phyloP scores from a whole-genome alignment of 169 alveolate species.

The Amoebophrya sp. region DNA sequence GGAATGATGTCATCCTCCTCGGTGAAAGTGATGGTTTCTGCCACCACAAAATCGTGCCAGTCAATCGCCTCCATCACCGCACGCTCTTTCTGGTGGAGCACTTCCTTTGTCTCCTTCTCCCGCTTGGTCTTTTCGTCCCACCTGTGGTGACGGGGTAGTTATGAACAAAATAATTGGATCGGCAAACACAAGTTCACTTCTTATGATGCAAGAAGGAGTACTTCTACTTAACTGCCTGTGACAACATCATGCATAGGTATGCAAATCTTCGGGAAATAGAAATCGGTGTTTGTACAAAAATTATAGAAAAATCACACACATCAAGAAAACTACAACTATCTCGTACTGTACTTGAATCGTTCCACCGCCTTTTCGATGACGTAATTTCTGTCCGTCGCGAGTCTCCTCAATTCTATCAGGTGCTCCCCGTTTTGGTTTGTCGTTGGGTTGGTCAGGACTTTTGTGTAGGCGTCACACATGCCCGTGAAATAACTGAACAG shows the following conservation, averaged over 20 bases:
- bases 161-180: too few species aligned
- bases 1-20: background rate
- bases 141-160: background rate
- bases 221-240: too few species aligned
- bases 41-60: conserved; percentile 76
- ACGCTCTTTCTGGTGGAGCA: conserved; percentile 57
- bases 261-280: too few species aligned
- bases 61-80: conserved; percentile 59
- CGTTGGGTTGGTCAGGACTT: conserved; percentile 74
- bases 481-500: conserved; percentile 79
- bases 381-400: background rate
- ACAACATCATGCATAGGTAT: too few species aligned
- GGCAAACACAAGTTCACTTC: too few species aligned
- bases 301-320: too few species aligned
- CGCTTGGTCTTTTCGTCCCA: background rate
- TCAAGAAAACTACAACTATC: too few species aligned
- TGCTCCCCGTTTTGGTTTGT: conserved; percentile 51
- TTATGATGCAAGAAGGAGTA: too few species aligned
- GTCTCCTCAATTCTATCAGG: conserved; percentile 63
- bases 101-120: conserved; percentile 41
- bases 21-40: conserved; percentile 63
- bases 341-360: background rate
- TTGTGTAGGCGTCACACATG: conserved; percentile 80
- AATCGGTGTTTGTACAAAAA: too few species aligned
- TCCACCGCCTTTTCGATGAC: background rate